These are phyloP conservation scores for Aphanomyces stellatus DNA, from an alignment of 352 stramenopile genomes.

Conservation along the genomic window DNA sequence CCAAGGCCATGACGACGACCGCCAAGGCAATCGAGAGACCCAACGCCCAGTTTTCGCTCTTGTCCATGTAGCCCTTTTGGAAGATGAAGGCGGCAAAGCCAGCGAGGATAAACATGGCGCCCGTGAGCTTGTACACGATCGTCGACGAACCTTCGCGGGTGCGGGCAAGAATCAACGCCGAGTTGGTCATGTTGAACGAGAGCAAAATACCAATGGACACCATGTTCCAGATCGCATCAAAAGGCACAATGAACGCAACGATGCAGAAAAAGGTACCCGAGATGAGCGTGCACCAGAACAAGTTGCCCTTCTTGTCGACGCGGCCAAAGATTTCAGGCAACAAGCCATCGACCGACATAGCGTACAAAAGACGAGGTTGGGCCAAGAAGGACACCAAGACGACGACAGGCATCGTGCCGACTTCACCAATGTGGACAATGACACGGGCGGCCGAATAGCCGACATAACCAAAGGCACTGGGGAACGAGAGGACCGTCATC, in stretches of 20 bases:
- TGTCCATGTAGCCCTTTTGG: conserved; percentile 58
- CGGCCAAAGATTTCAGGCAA: conserved; percentile 87
- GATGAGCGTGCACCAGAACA: conserved; percentile 73
- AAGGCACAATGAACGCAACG: conserved; percentile 66
- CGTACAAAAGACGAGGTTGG: conserved; percentile 90
- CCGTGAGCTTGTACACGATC: conserved; percentile 35
- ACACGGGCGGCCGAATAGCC: conserved; percentile 29
- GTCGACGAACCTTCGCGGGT: conserved; percentile 46
- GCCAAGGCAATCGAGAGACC: conserved; percentile 16
- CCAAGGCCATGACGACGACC: background rate
- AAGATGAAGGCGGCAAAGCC: conserved; percentile 50
- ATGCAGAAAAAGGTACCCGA: conserved; percentile 53
- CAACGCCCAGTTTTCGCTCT: conserved; percentile 28
- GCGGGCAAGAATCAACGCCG: conserved; percentile 63
- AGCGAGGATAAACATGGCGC: conserved; percentile 27
- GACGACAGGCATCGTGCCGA: conserved; percentile 89
- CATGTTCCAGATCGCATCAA: conserved; percentile 77
- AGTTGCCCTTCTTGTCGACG: conserved; percentile 66
- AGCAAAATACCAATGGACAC: conserved; percentile 83
- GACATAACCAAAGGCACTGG: conserved; percentile 23
- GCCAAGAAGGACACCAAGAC: conserved; percentile 90
- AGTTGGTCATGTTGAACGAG: conserved; percentile 83
- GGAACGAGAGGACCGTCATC: conserved; percentile 16
- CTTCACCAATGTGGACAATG: conserved; percentile 54
- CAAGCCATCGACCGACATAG: conserved; percentile 89